phyloP scores from a whole-genome alignment of 768 basidiomycete genomes.

The Phanerochaete carnosa region DNA sequence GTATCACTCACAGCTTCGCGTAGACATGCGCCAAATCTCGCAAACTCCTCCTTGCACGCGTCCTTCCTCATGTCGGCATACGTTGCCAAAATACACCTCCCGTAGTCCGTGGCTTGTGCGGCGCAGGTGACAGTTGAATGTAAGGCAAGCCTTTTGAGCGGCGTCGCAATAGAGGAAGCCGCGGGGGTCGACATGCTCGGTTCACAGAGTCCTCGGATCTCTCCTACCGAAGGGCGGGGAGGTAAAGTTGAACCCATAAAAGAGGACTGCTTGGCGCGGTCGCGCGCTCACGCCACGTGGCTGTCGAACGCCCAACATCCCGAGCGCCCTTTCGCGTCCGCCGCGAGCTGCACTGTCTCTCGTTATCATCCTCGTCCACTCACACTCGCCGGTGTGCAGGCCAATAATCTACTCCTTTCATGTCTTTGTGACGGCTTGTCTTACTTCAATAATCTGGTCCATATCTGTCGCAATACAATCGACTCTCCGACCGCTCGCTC shows the following conservation, averaged over 20 bases:
- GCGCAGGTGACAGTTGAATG: constrained; percentile 73
- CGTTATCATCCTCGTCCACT: not conserved
- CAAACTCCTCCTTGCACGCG: constrained; percentile 82
- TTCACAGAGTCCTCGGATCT: too few relatives aligned
- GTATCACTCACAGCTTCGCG: constrained; percentile 61
- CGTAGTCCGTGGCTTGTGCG: constrained; percentile 73
- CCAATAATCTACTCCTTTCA: not conserved
- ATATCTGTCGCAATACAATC: not conserved
- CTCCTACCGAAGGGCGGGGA: too few relatives aligned
- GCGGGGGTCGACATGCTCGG: constrained; percentile 4
- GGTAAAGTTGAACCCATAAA: too few relatives aligned
- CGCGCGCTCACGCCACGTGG: not conserved
- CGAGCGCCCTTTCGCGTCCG: not conserved
- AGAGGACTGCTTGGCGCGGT: too few relatives aligned
- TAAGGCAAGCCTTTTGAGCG: constrained; percentile 63
- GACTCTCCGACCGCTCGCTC: not conserved
- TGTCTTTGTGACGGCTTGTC: not conserved
- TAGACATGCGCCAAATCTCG: constrained; percentile 79
- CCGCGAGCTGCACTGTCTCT: not conserved
- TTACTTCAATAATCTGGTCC: not conserved
- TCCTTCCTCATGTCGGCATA: constrained; percentile 86
- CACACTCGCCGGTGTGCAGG: not conserved
- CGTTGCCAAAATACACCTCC: constrained; percentile 79
- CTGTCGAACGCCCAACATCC: not conserved
- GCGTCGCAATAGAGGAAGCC: constrained; percentile 33